Evolutionary conservation across 306 rosid species (phyloP), one percentile per base, ranked within the genome.

Genomic region (Alnus rubra): DNA sequence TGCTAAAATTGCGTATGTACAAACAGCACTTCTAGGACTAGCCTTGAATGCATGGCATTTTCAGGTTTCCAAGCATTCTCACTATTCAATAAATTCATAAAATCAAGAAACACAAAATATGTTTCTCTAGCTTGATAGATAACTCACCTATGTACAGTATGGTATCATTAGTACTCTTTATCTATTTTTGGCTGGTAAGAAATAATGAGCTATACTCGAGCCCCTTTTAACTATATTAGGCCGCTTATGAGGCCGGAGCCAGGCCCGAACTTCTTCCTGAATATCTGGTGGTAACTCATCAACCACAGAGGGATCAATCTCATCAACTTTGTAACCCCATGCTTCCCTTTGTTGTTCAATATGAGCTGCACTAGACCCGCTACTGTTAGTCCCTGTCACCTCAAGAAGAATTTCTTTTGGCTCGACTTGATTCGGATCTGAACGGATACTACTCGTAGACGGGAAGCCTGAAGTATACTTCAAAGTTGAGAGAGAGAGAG

Each of bases 261-360:
- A 89, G 23, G 83, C 82, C 45, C 85, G 86, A 77, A 94, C 12
- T 88, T 94, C 97, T 60, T 87, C 76, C 78, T 87, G 98, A n/a
- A 92, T 89, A 81, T 92, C 98, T 23, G 88, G 91, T 12, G 98
- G 98, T 68, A 92, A 85, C 81, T 94, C 98, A 19, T 87, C 86
- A 15, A 94, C 60, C 62, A 94, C 86, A 35, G 93, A 89, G 74
- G 90, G 88, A 63, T 92, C 98, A 71, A 92, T 92, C 77, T 92
- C 98, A 51, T 91, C 94, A 44, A 82, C 16, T 37, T 89, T 89
- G 83, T 91, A 94, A 73, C 85, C 77, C 97, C 98, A 94, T 65
- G 78, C 74, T 87, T 86, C 86, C 63, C 87, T 82, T 74, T 85
- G 75, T 74, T 80, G 88, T 59, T 74, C 87, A 9, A 28, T 65